Percentiles rank a stretch among this genome's conserved stretches.
phyloP scores from a whole-genome alignment of 2,329 filamentous ascomycete species.

The Aspergillus texensis region DNA sequence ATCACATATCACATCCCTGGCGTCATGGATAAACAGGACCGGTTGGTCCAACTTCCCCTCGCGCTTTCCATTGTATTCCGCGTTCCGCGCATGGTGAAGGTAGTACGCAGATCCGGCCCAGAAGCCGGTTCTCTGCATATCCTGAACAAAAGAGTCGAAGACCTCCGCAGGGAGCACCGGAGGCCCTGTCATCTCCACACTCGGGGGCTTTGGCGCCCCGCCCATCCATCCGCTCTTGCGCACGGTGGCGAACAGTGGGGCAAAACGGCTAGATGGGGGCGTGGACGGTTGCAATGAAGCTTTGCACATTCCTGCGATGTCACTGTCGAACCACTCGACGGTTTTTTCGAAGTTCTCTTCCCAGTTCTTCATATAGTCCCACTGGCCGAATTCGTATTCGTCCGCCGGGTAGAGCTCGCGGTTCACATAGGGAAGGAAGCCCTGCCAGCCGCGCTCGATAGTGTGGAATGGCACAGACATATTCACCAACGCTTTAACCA shows the following conservation, averaged over 20 bases:
- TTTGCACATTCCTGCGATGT: conserved; percentile 5
- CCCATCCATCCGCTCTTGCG: conserved; percentile 3
- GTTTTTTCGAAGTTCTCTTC: conserved; percentile 8
- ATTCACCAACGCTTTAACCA: conserved; percentile 8
- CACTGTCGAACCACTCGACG: conserved; percentile 6
- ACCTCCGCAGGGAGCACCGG: background rate
- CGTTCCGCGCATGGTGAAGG: conserved; percentile 47
- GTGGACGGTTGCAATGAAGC: background rate
- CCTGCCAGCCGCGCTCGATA: conserved; percentile 46
- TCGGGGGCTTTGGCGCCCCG: background rate
- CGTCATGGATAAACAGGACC: conserved; percentile 10
- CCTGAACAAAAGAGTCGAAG: conserved; percentile 24
- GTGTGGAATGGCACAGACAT: conserved; percentile 47
- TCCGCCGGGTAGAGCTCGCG: conserved; percentile 50
- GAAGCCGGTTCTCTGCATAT: conserved; percentile 46
- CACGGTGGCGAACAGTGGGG: background rate
- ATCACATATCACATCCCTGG: conserved; percentile 7
- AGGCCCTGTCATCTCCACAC: conserved; percentile 2
- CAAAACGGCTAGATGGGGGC: background rate
- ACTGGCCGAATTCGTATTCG: conserved; percentile 31
- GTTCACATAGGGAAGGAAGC: conserved; percentile 40
- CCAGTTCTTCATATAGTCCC: conserved; percentile 12
- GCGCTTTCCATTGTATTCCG: conserved; percentile 40
- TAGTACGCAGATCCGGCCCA: conserved; percentile 47
- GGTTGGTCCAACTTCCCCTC: conserved; percentile 39